Evolutionary conservation across 257 asterid genomes (phyloP), one percentile per base, ranked within the genome.

Genomic region (Fraxinus americana): DNA sequence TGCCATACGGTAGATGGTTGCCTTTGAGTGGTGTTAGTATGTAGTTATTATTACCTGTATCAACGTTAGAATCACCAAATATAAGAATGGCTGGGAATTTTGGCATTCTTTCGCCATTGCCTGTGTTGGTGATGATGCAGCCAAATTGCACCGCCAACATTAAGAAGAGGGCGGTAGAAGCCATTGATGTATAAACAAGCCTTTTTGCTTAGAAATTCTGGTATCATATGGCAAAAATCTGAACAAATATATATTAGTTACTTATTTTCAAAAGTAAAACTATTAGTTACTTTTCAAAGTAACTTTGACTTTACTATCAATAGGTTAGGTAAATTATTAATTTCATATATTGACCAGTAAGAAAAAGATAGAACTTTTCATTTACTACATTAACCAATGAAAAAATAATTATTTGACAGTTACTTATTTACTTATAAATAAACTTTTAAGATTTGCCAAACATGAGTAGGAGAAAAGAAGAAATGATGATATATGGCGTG

Each of bases 11-110:
- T 2, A 21, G 83, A 77, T 89, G 92, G 67, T 93, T 45, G 41
- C 88, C 92, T 73, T 69, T 80, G 70, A 87, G 69, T 0, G 81
- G 29, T 0, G 94, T 86, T 11, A 12, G 2, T 59, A 91, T 83
- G 89, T 85, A 91, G 85, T 93, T 91, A 88, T 93, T 93, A 85
- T 91, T 92, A 65, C 98, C 94, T 0, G 50, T 12, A 11, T 43
- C 50, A 43, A 43, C 50, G 50, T 14, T 83, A 13, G 98, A 93
- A 59, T 91, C 97, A 0, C 98, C 98, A 65, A 90, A 93, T 2
- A 84, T 86, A 5, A 89, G 86, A 71, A 94, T 84, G 27, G 97
- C 86, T 16, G 95, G 82, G 77, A 91, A 88, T 23, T 41, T 82
- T 4, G 84, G 86, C 50, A 12, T 11, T 14, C 82, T 32, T 54